Base-by-base conservation (phyloP, 148 eudicot species). In the Linanthus parryae region DNA sequence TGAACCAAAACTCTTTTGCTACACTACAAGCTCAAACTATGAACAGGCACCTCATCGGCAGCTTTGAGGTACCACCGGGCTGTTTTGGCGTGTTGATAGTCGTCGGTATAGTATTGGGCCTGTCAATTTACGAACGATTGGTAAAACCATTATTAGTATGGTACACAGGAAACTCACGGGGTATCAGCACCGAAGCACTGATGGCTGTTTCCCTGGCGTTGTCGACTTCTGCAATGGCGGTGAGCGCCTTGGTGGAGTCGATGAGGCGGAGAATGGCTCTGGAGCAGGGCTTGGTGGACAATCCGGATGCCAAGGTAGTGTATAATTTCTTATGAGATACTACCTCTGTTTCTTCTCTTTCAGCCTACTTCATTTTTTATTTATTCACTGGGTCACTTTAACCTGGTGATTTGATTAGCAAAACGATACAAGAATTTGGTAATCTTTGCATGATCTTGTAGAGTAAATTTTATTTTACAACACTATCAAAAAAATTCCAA, bases 21-120 rank as follows among this genome's bases (percentile, higher is more conserved):
- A 31, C 48, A 2, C 48, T 56, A 5, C 59, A 56, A 56, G 48
- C 59, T 28, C 41, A 56, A 4, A 28, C 37, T 29, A 56, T 44
- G 51, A 43, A 56, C 29, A 22, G 51, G 36, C 61, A 56, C 41
- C 7, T 56, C 15, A 43, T 44, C 28, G 45, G 48, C 1, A 43
- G 21, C 14, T 44, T 56, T 21, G 61, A 56, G 14, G 20, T 56
- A 13, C 59, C 59, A 7, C 25, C 49, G 2, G 59, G 25, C 7
- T 41, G 37, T 6, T 10, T 56, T 4, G 7, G 61, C 28, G 21
- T 44, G 34, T 17, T 56, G 40, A 56, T 44, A 51, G 11, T 30
- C 15, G 8, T 44, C 0, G 8, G 48, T 1, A 5, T 56, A 21
- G 4, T n/a, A 30, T 1, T 44, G 33, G 43, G 61, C 40, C 28